These are phyloP conservation scores for Aegilops tauschii DNA, from an alignment of 176 grass and related monocot genomes.

Conservation along the genomic window DNA sequence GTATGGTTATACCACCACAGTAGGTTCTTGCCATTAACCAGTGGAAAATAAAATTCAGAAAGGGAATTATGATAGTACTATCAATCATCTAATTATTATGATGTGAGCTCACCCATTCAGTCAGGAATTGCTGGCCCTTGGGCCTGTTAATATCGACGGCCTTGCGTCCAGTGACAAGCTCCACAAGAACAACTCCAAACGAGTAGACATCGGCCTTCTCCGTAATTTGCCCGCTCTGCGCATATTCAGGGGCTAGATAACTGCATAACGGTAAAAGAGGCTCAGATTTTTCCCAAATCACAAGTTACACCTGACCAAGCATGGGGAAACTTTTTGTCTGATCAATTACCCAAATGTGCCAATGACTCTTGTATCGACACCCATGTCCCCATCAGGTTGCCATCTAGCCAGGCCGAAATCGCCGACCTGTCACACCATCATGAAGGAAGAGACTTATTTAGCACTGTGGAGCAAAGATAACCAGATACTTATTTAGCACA, in stretches of 20 bases:
- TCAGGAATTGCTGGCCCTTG: conserved; percentile 94
- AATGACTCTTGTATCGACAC: conserved; percentile 91
- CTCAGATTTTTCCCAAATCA: neutral
- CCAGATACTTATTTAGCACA: neutral
- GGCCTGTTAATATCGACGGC: conserved; percentile 95
- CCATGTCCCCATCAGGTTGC: conserved; percentile 94
- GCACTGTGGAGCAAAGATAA: neutral
- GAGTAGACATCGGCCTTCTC: conserved; percentile 98
- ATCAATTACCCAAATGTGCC: conserved; percentile 78
- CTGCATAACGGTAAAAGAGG: conserved; percentile 14
- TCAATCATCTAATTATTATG: neutral
- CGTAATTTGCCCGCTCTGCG: conserved; percentile 88
- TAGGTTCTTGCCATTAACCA: too few relatives aligned
- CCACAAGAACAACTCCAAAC: conserved; percentile 87
- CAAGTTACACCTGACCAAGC: neutral
- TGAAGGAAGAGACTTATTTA: neutral
- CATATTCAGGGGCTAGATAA: conserved; percentile 85
- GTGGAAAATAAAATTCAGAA: neutral
- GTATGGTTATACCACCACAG: too few relatives aligned
- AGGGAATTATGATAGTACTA: neutral
- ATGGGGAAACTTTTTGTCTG: neutral
- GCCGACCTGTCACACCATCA: conserved; percentile 55
- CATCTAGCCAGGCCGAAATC: conserved; percentile 94
- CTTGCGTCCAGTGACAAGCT: conserved; percentile 90
- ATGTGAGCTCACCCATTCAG: conserved; percentile 79